Base-by-base conservation (phyloP, 2,329 filamentous ascomycete species). In the Colletotrichum simmondsii region DNA sequence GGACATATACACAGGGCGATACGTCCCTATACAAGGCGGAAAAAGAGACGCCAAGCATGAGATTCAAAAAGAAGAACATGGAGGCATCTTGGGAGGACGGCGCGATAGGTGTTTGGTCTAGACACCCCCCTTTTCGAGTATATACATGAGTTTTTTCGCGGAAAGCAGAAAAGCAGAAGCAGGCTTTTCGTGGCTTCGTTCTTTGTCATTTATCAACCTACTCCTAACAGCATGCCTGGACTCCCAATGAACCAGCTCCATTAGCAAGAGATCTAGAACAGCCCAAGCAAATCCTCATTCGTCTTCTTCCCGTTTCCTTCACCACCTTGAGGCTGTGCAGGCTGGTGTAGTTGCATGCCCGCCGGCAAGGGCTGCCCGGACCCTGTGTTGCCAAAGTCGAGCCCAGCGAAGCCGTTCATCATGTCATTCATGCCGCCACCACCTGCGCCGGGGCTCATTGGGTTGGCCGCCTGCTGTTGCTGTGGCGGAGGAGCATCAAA, bases 321-420 rank as follows among this genome's bases (percentile, higher is more conserved):
- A 35, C 77, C 79, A 24, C 81, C 77, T 14, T 71, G 78, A 79
- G 58, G 83, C 42, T 83, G 80, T 5, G 79, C 78, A 26, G 46
- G 46, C 63, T 82, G 80, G 62, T 84, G 82, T 75, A 91, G 80
- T 78, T 93, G 89, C 80, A 90, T 88, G 12, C 87, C 85, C 5
- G 92, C 86, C 19, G 93, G 92, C 37, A 93, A 88, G 22, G 93
- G 91, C 76, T 92, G 90, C 75, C 86, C 90, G 62, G 78, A 77
- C 28, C 68, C 67, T 5, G 85, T 84, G 53, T 90, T 91, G 59
- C 91, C 89, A 79, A 99, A 86, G 83, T 94, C 92, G 84, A 99
- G 87, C 5, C 91, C 91, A 32, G 92, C 94, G 80, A 99, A 97
- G 1, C 95, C 95, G 79, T 95, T 95, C 87, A 98, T 93, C 78